Conservation (phyloP, 331 rosid species). For the Cucumis variabilis region DNA sequence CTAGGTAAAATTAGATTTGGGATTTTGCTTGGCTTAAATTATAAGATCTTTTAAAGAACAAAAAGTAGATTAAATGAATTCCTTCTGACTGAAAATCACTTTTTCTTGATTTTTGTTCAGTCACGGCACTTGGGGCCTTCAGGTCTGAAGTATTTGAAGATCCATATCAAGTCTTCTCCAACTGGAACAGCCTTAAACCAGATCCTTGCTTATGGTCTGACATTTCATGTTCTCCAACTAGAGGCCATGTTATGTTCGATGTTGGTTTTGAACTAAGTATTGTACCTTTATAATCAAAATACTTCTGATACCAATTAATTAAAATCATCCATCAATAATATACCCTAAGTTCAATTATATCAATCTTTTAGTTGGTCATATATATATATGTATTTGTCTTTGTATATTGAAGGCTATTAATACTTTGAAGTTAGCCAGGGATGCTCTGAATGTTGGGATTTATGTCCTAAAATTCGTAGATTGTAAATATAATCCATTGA, state of each 20-base stretch:
- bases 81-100: background rate
- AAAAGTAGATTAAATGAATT: background rate
- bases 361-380: too few species aligned
- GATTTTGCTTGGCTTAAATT: background rate
- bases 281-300: too few species aligned
- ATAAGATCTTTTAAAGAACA: background rate
- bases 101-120: conserved; percentile 50
- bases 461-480: too few species aligned
- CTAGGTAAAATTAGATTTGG: background rate
- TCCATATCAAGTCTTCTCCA: conserved; percentile 65
- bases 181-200: conserved; percentile 72
- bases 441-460: too few species aligned
- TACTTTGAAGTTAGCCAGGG: too few species aligned
- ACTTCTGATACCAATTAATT: too few species aligned
- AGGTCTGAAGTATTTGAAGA: conserved; percentile 83
- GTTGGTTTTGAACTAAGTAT: too few species aligned
- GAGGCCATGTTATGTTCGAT: conserved; percentile 80
- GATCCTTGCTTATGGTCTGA: conserved; percentile 92
- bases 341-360: too few species aligned
- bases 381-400: too few species aligned
- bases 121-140: conserved; percentile 64
- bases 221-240: conserved; percentile 59
- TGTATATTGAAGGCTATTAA: too few species aligned
- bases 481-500: too few species aligned
- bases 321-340: too few species aligned